Base-by-base conservation (phyloP, 2,329 filamentous ascomycete genomes). In the Hypoxylon sp. region DNA sequence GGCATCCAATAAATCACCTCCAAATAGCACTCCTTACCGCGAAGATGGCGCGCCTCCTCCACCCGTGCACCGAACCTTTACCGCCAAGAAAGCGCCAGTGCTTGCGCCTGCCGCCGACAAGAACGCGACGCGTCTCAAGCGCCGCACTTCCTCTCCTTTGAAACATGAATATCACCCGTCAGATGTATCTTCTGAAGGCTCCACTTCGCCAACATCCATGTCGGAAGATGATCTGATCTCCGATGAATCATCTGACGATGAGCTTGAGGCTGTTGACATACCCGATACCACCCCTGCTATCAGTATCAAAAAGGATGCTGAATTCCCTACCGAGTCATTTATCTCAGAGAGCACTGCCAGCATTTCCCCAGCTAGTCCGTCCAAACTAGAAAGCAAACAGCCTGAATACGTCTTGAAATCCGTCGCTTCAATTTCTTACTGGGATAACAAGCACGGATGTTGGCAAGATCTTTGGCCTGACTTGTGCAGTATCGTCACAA, bases 131-230 rank as follows among this genome's bases (percentile, higher is more conserved):
- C 84, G 78, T 78, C 71, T 88, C 21, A 87, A 91, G 75, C 89
- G 94, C 48, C 89, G 94, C 17, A 91, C 90, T 1, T 98, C 96
- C 0, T 99, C 96, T 1, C 96, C 96, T 0, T 84, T 99, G 53
- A 99, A 99, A 82, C 95, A 98, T 77, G 95, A 99, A 80, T 99
- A 98, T 75, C 91, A 94, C 69, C 95, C 95, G 13, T 98, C 96
- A 0, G 88, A 90, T 55, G 80, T 84, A 51, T 89, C 87, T 0
- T 90, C 88, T 0, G 82, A 79, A 14, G 73, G 71, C 28, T 77
- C 76, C 7, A 62, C 65, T 21, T 76, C 76, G 5, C 60, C 69
- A 19, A 25, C 36, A 19, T 75, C 75, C 21, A 70, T 56, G 41
- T 76, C 75, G n/a, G 76, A 75, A 6, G 89, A 88, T 5, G 88